Conservation (phyloP, 2,329 filamentous ascomycete genomes). For the Fusarium papillatum region DNA sequence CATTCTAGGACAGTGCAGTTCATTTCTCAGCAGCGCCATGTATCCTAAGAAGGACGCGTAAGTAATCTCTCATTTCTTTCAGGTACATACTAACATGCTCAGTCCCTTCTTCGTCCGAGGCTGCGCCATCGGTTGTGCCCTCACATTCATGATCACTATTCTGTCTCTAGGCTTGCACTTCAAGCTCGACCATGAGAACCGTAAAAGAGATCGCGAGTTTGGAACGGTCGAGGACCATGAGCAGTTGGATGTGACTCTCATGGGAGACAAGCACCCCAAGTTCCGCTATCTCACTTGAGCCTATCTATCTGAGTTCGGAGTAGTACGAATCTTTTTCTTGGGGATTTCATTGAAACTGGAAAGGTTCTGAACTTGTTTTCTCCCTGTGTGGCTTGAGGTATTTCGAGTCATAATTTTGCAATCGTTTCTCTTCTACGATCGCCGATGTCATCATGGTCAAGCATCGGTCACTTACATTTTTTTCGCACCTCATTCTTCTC, state of each 20-base stretch:
- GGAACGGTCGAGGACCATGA: neutral
- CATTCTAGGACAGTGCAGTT: conserved; percentile 28
- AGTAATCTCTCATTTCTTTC: neutral
- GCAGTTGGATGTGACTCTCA: conserved; percentile 5
- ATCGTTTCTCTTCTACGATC: neutral
- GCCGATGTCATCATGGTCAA: neutral
- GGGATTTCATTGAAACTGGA: neutral
- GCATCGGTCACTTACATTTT: too few species aligned
- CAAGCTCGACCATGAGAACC: conserved; percentile 13
- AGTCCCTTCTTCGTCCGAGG: conserved; percentile 29
- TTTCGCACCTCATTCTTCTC: too few species aligned
- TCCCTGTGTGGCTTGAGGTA: neutral
- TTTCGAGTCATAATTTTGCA: neutral
- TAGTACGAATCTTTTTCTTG: neutral
- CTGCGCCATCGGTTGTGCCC: conserved; percentile 25
- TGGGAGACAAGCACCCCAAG: conserved; percentile 2
- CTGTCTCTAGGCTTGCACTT: conserved; percentile 24
- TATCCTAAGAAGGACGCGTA: conserved; percentile 31
- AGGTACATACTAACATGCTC: rapidly evolving
- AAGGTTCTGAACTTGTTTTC: neutral
- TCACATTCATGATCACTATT: conserved; percentile 14
- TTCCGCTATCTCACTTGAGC: neutral
- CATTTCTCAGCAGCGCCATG: conserved; percentile 29
- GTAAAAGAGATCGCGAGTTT: neutral
- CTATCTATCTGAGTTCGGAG: neutral